Evolutionary conservation across 2,329 filamentous ascomycete species (phyloP), one percentile per base, ranked within the genome.

Genomic region (Harringtonia lauricola): DNA sequence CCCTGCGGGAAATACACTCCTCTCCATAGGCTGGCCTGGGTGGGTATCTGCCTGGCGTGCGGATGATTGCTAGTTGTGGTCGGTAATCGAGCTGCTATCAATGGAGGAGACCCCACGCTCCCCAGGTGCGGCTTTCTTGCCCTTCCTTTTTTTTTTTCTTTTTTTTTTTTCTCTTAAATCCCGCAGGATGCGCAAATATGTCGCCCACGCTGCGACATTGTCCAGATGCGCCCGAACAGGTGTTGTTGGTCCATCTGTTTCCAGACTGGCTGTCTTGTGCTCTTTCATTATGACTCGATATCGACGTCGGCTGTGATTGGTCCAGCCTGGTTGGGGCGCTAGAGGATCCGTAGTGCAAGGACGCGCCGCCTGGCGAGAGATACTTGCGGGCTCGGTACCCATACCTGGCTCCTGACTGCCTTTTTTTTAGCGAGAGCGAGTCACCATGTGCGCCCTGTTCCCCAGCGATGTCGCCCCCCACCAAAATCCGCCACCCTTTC

Each of bases 321-420:
- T 30, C 31, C 28, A 34, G 28, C 18, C 18, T 26, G n/a, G 26
- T n/a, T 35, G 36, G 8, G 17, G 36, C 42, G 37, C 42, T 44
- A 44, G 29, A 13, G 21, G 36, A 10, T 33, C 6, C 36, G 17
- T 36, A 39, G 34, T 29, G 21, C 28, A n/a, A n/a, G 28, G 22
- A 18, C 29, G 14, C 9, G 39, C 31, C 31, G 29, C 14, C 31
- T n/a, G 36, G 31, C n/a, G n/a, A n/a, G n/a, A n/a, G 33, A 33
- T 42, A 42, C 40, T 28, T 42, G 40, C 40, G 36, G 40, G 17
- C 34, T 33, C n/a, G 26, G 40, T 42, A 36, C 39, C 24, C 39
- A 22, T 41, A 41, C 39, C 30, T 26, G 24, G n/a, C n/a, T n/a
- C n/a, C n/a, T n/a, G n/a, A n/a, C n/a, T n/a, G 29, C 15, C 15